A percentile compares a stretch with the other conserved stretches of the same genome.
phyloP scores from a whole-genome alignment of 805 yeast species.

The Yarrowia sp. region DNA sequence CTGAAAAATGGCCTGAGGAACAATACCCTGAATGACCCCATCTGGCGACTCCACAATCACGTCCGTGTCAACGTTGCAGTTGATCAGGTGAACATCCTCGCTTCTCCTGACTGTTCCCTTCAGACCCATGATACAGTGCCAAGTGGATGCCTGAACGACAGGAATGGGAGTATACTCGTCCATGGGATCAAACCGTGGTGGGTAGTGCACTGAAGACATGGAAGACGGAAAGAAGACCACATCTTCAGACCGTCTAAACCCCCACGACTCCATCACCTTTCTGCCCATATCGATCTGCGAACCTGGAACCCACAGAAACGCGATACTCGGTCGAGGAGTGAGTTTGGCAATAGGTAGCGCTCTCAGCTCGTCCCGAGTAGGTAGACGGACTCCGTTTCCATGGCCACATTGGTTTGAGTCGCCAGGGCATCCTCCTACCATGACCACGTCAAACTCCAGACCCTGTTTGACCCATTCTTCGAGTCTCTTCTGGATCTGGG shows the following conservation, averaged over 20 bases:
- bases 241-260: slow-evolving; percentile 87
- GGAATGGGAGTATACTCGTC: slow-evolving; percentile 49
- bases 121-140: slow-evolving; percentile 98
- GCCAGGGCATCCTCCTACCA: slow-evolving; percentile 84
- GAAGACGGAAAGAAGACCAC: slow-evolving; percentile 76
- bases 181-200: slow-evolving; percentile 45
- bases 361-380: slow-evolving; percentile 58
- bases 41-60: slow-evolving; percentile 58
- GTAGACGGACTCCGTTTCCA: slow-evolving; percentile 41
- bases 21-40: slow-evolving; percentile 39
- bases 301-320: slow-evolving; percentile 85
- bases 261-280: slow-evolving; percentile 49
- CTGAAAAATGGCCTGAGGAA: slow-evolving; percentile 73
- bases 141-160: slow-evolving; percentile 49
- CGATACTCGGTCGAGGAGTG: slow-evolving; percentile 80
- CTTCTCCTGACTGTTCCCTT: slow-evolving; percentile 91
- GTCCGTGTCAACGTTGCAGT: slow-evolving; percentile 91
- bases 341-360: slow-evolving; percentile 69
- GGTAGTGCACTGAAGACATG: slow-evolving; percentile 62
- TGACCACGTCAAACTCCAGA: slow-evolving; percentile 79
- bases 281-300: slow-evolving; percentile 60
- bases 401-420: slow-evolving; percentile 38
- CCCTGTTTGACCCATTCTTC: slow-evolving; percentile 59
- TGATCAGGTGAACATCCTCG: slow-evolving; percentile 77
- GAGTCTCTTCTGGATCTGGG: slow-evolving; percentile 56